phyloP scores from a whole-genome alignment of 2,329 filamentous ascomycete species.

The Colletotrichum falcatum region DNA sequence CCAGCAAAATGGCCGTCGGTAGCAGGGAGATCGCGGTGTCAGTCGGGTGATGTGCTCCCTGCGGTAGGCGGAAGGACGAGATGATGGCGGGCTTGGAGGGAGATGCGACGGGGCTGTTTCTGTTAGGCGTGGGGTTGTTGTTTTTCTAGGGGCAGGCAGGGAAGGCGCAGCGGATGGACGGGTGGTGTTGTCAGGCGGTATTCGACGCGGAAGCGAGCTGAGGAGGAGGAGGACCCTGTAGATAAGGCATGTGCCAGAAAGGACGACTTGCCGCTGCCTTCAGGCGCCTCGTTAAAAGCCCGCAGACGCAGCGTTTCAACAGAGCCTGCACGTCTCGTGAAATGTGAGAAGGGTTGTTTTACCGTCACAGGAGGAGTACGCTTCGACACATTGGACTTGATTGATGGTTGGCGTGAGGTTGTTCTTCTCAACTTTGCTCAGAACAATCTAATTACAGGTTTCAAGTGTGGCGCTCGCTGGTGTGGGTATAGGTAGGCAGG shows the following conservation, averaged over 20 bases:
- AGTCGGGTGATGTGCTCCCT: constrained; percentile 2
- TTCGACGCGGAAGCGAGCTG: not conserved
- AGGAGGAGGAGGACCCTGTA: not conserved
- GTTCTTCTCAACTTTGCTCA: not conserved
- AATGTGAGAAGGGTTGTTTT: not conserved
- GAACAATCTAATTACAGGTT: not conserved
- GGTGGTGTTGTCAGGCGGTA: not conserved
- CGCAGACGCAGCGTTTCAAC: not conserved
- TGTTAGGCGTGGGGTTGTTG: constrained; percentile 11
- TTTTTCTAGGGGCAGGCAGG: not conserved
- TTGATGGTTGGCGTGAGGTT: not conserved
- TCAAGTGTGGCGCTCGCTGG: not conserved
- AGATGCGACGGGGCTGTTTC: not conserved
- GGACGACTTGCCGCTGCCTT: not conserved
- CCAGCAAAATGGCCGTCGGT: not conserved
- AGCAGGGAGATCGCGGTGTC: not conserved
- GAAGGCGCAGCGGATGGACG: not conserved
- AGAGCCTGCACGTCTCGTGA: not conserved
- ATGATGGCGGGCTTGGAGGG: not conserved
- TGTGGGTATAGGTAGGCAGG: not conserved
- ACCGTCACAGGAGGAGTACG: too few relatives aligned
- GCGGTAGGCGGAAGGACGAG: not conserved
- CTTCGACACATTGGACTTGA: not conserved
- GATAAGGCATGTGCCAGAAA: not conserved
- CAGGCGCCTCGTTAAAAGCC: not conserved